Evolutionary conservation across 768 basidiomycete species (phyloP).

Genomic region (Asterophora parasitica): DNA sequence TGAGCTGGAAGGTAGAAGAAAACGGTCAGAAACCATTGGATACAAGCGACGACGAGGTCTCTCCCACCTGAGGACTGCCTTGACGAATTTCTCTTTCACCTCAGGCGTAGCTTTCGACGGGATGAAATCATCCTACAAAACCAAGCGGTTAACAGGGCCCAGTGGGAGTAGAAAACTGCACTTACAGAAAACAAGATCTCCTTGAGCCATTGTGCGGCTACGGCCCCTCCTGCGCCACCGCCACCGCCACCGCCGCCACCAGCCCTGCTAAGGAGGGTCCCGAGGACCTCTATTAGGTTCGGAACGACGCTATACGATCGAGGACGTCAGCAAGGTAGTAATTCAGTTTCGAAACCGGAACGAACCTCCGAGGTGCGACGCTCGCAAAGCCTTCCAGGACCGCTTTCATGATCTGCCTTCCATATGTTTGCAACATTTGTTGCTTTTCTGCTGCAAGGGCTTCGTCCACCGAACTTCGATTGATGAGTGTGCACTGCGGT

Average conservation of each 20-base stretch:
- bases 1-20: conserved; percentile 38
- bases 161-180: not conserved
- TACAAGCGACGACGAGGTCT: not conserved
- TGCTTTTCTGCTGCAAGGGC: conserved; percentile 50
- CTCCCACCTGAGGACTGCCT: conserved; percentile 60
- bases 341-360: not conserved
- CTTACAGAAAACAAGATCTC: conserved; percentile 64
- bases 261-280: conserved; percentile 53
- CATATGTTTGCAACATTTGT: conserved; percentile 43
- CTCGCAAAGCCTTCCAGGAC: conserved; percentile 79
- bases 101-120: conserved; percentile 67
- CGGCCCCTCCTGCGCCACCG: conserved; percentile 22
- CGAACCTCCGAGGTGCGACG: conserved; percentile 59
- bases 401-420: conserved; percentile 66
- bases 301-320: conserved; percentile 52
- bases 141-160: not conserved
- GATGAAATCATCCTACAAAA: conserved; percentile 62
- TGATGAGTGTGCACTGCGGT: conserved; percentile 55
- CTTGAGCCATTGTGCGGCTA: conserved; percentile 61
- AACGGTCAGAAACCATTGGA: not conserved
- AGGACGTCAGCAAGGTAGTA: no score
- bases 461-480: conserved; percentile 59
- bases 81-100: conserved; percentile 76
- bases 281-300: conserved; percentile 81
- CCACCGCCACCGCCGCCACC: conserved; percentile 23